Conservation (phyloP, 345 rosid genomes). For the Excoecaria agallocha region DNA sequence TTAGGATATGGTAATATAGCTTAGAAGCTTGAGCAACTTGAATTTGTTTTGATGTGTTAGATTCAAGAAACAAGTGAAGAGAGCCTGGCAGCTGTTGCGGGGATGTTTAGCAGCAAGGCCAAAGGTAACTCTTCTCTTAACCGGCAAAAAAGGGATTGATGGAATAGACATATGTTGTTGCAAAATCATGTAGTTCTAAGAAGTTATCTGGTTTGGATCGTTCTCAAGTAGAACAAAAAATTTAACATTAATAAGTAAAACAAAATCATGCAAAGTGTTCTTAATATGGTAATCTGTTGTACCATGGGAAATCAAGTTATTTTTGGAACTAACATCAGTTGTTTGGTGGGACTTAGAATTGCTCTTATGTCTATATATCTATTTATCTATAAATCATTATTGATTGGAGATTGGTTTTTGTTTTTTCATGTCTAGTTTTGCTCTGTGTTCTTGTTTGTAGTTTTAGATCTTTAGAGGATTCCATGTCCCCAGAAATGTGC, state of each 20-base stretch:
- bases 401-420: neutral
- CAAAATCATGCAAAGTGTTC: neutral
- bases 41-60: slow-evolving; percentile 38
- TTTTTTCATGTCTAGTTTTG: neutral
- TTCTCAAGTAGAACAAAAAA: neutral
- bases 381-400: neutral
- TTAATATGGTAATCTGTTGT: neutral
- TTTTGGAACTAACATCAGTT: neutral
- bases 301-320: neutral
- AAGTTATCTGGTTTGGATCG: neutral
- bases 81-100: slow-evolving; percentile 94
- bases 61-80: slow-evolving; percentile 95
- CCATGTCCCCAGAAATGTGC: neutral
- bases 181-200: neutral
- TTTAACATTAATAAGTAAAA: too few species aligned
- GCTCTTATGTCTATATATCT: neutral
- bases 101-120: slow-evolving; percentile 99
- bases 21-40: slow-evolving; percentile 15
- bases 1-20: neutral
- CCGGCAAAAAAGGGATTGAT: neutral
- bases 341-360: neutral
- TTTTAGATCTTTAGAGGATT: too few species aligned
- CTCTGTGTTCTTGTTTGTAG: neutral
- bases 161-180: neutral
- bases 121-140: slow-evolving; percentile 58